Percentiles rank a stretch among this genome's conserved stretches.
Evolutionary conservation across 371 early-diverging fungal species (phyloP).

Genomic region (Entomophthora muscae): DNA sequence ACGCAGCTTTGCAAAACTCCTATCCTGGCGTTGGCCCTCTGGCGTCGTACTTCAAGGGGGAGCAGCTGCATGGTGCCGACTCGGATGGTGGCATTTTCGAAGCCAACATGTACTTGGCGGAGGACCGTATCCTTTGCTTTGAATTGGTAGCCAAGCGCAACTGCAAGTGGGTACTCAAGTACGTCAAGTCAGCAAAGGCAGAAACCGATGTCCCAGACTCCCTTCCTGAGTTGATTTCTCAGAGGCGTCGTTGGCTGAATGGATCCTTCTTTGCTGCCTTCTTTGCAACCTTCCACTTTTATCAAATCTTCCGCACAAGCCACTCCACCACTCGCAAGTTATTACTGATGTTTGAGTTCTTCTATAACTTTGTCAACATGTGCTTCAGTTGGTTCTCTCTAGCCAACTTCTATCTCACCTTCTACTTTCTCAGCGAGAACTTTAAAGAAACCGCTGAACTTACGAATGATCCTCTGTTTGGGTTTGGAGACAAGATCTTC

Average conservation of each 20-base stretch:
- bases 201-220: constrained; percentile 53
- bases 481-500: constrained; percentile 10
- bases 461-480: background rate
- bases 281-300: constrained; percentile 60
- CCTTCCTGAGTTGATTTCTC: constrained; percentile 43
- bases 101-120: constrained; percentile 61
- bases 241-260: constrained; percentile 54
- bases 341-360: constrained; percentile 39
- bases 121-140: constrained; percentile 56
- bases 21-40: constrained; percentile 34
- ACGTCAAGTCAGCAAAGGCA: constrained; percentile 47
- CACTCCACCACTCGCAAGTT: constrained; percentile 39
- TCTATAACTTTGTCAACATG: constrained; percentile 51
- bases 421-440: constrained; percentile 45
- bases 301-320: constrained; percentile 50
- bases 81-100: constrained; percentile 31
- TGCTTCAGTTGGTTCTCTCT: constrained; percentile 65
- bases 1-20: constrained; percentile 28
- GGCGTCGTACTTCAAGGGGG: constrained; percentile 44
- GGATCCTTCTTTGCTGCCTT: constrained; percentile 52
- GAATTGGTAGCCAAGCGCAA: constrained; percentile 47
- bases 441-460: constrained; percentile 5
- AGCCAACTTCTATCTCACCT: constrained; percentile 65
- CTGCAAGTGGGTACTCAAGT: constrained; percentile 41
- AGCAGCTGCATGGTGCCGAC: constrained; percentile 22